phyloP scores from a whole-genome alignment of 2,329 filamentous ascomycete genomes.

The Sodiomyces alkalinus region DNA sequence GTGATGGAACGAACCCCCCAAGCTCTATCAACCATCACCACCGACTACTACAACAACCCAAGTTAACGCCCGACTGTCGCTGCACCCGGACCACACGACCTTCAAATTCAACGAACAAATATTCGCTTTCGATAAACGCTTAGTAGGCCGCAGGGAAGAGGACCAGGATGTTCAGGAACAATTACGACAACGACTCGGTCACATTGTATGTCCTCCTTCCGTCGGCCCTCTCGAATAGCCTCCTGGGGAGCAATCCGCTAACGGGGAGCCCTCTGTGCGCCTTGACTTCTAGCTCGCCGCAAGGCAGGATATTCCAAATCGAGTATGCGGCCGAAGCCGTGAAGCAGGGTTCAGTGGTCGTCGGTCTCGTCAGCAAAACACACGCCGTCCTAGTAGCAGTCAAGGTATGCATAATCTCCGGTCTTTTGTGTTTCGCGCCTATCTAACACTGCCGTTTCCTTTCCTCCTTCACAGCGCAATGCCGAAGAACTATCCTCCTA shows the following conservation, averaged over 20 bases:
- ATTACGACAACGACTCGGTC: conserved; percentile 99
- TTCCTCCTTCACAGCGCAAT: conserved; percentile 82
- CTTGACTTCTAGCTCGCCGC: conserved; percentile 89
- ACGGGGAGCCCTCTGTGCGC: conserved; percentile 3
- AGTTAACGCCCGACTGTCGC: too few species aligned
- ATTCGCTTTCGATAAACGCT: too few species aligned
- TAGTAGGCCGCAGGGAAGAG: neutral
- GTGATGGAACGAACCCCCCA: conserved; percentile 1
- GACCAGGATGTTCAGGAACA: conserved; percentile 89
- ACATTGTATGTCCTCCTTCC: conserved; percentile 64
- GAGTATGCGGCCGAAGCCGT: conserved; percentile 98
- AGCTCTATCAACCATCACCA: conserved; percentile 1
- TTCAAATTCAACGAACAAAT: too few species aligned
- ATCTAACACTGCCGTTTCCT: conserved; percentile 1
- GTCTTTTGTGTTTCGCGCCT: neutral
- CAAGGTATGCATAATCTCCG: conserved; percentile 48
- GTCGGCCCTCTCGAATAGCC: conserved; percentile 1
- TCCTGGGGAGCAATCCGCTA: conserved; percentile 2
- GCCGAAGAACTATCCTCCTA: conserved; percentile 99
- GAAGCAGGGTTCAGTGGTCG: conserved; percentile 96
- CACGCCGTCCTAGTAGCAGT: conserved; percentile 90
- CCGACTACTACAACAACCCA: conserved; percentile 6
- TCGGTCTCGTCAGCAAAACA: conserved; percentile 94
- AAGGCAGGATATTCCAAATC: conserved; percentile 98
- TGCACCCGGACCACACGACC: too few species aligned